Evolutionary conservation across 768 basidiomycete species (phyloP).

Genomic region (Mycena olivaceomarginata): DNA sequence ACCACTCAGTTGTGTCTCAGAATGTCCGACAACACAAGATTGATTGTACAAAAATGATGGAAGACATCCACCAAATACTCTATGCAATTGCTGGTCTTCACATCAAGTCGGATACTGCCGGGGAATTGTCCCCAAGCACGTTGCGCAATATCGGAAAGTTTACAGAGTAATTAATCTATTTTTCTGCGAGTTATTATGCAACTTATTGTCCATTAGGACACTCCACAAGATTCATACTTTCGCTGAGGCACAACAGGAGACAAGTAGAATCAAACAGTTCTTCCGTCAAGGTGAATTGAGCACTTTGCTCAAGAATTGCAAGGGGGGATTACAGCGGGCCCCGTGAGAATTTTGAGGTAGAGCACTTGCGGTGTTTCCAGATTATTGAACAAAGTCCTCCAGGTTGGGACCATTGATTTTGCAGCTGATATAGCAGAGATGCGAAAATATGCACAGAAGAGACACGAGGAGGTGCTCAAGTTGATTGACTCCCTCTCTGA

Average conservation of each 20-base stretch:
- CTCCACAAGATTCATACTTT: background rate
- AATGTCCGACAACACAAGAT: background rate
- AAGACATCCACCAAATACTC: background rate
- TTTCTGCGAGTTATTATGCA: background rate
- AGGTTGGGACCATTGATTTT: background rate
- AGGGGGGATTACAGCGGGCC: background rate
- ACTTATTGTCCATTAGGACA: background rate
- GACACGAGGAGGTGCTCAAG: background rate
- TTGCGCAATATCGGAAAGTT: background rate
- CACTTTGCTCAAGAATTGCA: background rate
- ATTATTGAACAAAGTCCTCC: background rate
- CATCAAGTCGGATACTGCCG: background rate
- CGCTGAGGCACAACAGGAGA: background rate
- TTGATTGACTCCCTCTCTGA: background rate
- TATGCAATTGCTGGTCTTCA: background rate
- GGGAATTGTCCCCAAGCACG: background rate
- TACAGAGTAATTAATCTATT: background rate
- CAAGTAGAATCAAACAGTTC: background rate
- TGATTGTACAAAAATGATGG: background rate
- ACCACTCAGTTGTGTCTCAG: background rate
- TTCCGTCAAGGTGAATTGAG: background rate
- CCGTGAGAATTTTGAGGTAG: background rate
- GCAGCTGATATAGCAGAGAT: background rate
- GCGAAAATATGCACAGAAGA: background rate
- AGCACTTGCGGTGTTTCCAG: background rate